phyloP scores from a whole-genome alignment of 108 stramenopile genomes.

The Nitzschia inconspicua region DNA sequence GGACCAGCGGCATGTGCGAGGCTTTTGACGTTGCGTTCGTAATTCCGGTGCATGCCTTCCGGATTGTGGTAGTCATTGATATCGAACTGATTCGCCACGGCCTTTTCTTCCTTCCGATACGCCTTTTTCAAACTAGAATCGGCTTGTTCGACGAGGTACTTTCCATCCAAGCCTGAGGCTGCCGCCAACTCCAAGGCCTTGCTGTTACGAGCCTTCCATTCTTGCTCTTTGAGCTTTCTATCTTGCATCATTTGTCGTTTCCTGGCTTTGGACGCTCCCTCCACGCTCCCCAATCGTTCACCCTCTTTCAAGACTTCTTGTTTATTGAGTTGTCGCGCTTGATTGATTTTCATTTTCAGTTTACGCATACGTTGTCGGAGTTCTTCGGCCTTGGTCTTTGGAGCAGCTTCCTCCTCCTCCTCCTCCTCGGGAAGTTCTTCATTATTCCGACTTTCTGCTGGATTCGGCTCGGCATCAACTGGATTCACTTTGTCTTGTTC shows the following conservation, averaged over 20 bases:
- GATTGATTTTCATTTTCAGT: slow-evolving; percentile 84
- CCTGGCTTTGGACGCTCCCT: slow-evolving; percentile 56
- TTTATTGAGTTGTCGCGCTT: slow-evolving; percentile 81
- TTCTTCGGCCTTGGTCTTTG: slow-evolving; percentile 35
- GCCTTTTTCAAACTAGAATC: slow-evolving; percentile 34
- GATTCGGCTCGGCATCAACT: slow-evolving; percentile 24
- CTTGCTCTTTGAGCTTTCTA: slow-evolving; percentile 43
- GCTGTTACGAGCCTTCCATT: slow-evolving; percentile 34
- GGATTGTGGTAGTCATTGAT: slow-evolving; percentile 78
- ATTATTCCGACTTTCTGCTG: slow-evolving; percentile 26
- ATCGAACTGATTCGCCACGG: slow-evolving; percentile 15
- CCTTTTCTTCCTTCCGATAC: slow-evolving; percentile 30
- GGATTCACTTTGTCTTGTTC: not conserved
- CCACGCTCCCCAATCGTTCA: slow-evolving; percentile 65
- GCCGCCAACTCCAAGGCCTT: slow-evolving; percentile 31
- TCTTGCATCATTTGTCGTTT: slow-evolving; percentile 51
- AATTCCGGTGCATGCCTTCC: slow-evolving; percentile 77
- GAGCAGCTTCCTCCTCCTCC: slow-evolving; percentile 34
- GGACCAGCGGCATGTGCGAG: slow-evolving; percentile 19
- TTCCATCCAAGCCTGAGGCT: slow-evolving; percentile 26
- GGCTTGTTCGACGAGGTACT: slow-evolving; percentile 43
- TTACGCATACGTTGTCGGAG: slow-evolving; percentile 64
- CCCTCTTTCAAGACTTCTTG: slow-evolving; percentile 76
- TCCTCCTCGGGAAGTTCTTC: slow-evolving; percentile 22
- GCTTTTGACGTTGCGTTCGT: slow-evolving; percentile 73